Evolutionary conservation across 495 filamentous ascomycete species (phyloP).

Genomic region (Penicillium paradoxum): DNA sequence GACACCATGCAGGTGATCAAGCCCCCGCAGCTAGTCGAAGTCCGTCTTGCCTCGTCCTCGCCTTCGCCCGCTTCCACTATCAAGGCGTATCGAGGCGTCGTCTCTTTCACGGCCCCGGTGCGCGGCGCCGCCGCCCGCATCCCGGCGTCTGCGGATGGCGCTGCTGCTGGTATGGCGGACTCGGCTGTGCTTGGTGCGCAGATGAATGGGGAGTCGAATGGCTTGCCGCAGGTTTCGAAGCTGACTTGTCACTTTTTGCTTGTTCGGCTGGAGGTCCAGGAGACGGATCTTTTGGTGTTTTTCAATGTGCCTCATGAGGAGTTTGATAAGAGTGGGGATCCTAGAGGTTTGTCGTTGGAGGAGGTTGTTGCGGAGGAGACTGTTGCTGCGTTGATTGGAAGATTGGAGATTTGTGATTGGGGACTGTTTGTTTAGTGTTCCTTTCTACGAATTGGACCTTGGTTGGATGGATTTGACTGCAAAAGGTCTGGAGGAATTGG

Average conservation of each 20-base stretch:
- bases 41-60: conserved; percentile 28
- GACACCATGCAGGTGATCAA: conserved; percentile 55
- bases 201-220: not conserved
- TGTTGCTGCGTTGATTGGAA: conserved; percentile 58
- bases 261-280: conserved; percentile 65
- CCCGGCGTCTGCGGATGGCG: conserved; percentile 3
- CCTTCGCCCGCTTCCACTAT: conserved; percentile 3
- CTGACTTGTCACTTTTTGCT: conserved; percentile 44
- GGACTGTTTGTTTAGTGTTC: conserved; percentile 57
- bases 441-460: not conserved
- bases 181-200: conserved; percentile 6
- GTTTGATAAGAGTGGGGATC: conserved; percentile 45
- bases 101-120: conserved; percentile 24
- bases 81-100: conserved; percentile 30
- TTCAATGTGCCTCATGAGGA: conserved; percentile 85
- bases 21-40: conserved; percentile 23
- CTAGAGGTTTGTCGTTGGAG: conserved; percentile 43
- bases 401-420: conserved; percentile 78
- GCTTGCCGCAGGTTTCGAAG: conserved; percentile 10
- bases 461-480: not conserved
- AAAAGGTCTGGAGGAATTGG: not conserved
- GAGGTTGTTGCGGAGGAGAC: conserved; percentile 60
- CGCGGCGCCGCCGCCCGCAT: conserved; percentile 12
- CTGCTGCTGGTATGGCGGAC: conserved; percentile 1
- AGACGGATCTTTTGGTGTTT: conserved; percentile 81